Conservation (phyloP, 805 yeast genomes). For the Teunomyces gatunensis region DNA sequence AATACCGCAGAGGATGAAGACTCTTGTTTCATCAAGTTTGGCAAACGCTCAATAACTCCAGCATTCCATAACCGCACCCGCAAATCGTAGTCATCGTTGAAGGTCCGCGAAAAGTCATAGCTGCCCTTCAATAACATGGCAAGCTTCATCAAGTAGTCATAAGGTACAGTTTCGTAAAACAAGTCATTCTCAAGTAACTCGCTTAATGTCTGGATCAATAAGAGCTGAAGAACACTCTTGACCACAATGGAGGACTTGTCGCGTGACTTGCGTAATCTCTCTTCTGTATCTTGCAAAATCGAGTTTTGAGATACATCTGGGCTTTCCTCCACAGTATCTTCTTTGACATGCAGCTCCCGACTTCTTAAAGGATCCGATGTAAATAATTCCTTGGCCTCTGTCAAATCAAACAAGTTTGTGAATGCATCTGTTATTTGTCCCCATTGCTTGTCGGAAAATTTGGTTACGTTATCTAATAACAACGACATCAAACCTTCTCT, state of each 20-base stretch:
- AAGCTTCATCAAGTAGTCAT: constrained; percentile 56
- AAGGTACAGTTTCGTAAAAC: constrained; percentile 71
- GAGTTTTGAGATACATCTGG: constrained; percentile 8
- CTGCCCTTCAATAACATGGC: constrained; percentile 62
- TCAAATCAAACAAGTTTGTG: constrained; percentile 66
- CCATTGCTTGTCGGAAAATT: constrained; percentile 75
- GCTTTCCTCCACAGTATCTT: constrained; percentile 27
- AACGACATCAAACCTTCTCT: constrained; percentile 81
- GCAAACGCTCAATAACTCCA: constrained; percentile 88
- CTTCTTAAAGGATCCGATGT: constrained; percentile 50
- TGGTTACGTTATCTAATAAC: constrained; percentile 67
- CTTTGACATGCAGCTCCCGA: constrained; percentile 3
- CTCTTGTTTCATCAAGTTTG: constrained; percentile 90
- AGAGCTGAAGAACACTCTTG: constrained; percentile 84
- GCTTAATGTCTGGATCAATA: constrained; percentile 81
- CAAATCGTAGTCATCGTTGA: constrained; percentile 85
- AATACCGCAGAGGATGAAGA: constrained; percentile 85
- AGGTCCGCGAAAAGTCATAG: constrained; percentile 78
- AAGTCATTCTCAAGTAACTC: constrained; percentile 72
- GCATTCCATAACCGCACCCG: constrained; percentile 88
- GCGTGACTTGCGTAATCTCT: constrained; percentile 42
- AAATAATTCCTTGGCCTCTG: constrained; percentile 85
- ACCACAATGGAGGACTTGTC: constrained; percentile 78
- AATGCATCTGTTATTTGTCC: constrained; percentile 61
- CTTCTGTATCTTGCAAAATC: constrained; percentile 28